Conservation (phyloP, 208 protist genomes). For the Kentomonas sorsogonicus region DNA sequence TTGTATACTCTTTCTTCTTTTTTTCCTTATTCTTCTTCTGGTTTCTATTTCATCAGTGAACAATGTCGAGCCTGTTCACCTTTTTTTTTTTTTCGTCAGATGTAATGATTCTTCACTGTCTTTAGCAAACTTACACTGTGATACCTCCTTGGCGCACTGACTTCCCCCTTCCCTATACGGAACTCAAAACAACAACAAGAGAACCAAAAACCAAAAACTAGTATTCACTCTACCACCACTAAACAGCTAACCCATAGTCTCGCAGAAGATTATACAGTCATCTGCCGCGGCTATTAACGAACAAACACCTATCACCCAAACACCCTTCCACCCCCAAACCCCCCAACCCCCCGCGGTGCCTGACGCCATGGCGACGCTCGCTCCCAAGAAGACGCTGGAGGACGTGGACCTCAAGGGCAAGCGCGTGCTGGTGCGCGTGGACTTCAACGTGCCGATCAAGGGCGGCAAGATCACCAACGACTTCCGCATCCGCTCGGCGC, state of each 20-base stretch:
- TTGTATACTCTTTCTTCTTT: not conserved
- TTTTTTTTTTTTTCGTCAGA: not conserved
- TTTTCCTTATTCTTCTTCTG: not conserved
- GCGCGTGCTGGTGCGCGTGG: conserved; percentile 94
- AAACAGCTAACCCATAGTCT: conserved; percentile 14
- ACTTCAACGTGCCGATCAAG: conserved; percentile 98
- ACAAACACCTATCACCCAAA: too few species aligned
- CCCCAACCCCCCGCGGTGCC: not conserved
- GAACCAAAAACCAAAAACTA: conserved; percentile 7
- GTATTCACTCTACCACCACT: not conserved
- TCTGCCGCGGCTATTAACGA: too few species aligned
- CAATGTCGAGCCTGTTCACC: too few species aligned
- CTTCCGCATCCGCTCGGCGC: conserved; percentile 91
- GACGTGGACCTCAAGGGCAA: conserved; percentile 82
- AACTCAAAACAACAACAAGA: too few species aligned
- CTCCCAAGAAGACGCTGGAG: conserved; percentile 77
- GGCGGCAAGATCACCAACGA: conserved; percentile 94
- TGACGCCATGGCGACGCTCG: too few species aligned
- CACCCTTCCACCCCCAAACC: not conserved
- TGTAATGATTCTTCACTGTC: not conserved
- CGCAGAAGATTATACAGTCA: too few species aligned
- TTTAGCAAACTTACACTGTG: not conserved
- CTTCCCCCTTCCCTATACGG: too few species aligned
- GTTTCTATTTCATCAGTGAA: not conserved
- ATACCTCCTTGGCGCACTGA: too few species aligned